Evolutionary conservation across 208 protist species (phyloP), one percentile per base, ranked within the genome.

Genomic region (Wallacemonas collosoma): DNA sequence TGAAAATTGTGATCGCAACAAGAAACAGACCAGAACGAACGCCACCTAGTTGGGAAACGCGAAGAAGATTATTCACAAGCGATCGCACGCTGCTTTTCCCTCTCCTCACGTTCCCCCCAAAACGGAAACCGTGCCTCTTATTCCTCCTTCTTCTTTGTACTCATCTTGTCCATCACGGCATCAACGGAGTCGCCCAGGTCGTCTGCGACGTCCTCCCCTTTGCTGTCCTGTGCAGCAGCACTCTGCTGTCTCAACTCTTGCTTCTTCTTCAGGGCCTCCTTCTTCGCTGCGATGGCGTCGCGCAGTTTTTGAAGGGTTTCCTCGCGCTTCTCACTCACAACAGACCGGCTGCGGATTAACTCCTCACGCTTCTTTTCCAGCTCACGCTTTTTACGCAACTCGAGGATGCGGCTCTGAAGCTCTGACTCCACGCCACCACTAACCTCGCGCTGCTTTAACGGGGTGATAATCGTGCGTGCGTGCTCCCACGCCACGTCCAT

Each of bases 401-500:
- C 83, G n/a, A 93, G 47, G 57, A 96, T 93, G 11, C 89, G 85
- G 61, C 73, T 88, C 68, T 94, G 88, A 70, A 96, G 72, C 71
- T 90, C 87, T 58, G 88, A 91, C 82, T 94, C 88, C 6, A 93
- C 87, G 12, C 89, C 89, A 7, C 83, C 88, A 51, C 80, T 81
- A 9, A 80, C 76, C 62, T 85, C 82, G 17, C 91, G 89, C 72
- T 93, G 87, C 62, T 68, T 71, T 44, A 96, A 74, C 40, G 88
- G 82, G 5, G 86, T 82, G 69, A 94, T 86, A 47, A 96, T 93
- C 38, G 91, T 94, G 55, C 91, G 82, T 3, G 91, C 91, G 75
- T 96, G 91, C 73, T 96, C 91, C 89, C 91, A 96, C 14, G 91
- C 86, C 47, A 96, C 67, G 70, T 96, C 91, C 83, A 94, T 93